These are phyloP conservation scores for Calonectria honghensis DNA, from an alignment of 2,329 filamentous ascomycete genomes.

Conservation along the genomic window DNA sequence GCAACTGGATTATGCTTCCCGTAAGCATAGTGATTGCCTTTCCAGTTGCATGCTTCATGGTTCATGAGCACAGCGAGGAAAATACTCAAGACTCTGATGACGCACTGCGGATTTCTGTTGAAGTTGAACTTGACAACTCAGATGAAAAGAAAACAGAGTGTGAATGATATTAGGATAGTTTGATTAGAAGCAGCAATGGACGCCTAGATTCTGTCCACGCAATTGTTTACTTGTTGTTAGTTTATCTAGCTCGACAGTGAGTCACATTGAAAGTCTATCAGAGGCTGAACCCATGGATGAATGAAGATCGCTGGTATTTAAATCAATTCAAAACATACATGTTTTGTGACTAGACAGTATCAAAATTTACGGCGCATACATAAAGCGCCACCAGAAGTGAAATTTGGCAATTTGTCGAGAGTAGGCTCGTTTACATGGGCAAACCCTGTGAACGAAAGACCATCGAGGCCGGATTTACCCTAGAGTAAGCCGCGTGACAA, in stretches of 20 bases:
- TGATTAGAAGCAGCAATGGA: background rate
- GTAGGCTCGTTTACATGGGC: background rate
- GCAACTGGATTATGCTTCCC: slow-evolving; percentile 5
- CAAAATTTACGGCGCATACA: background rate
- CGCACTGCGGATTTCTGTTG: background rate
- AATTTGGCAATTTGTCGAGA: background rate
- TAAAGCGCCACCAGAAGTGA: background rate
- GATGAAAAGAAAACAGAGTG: background rate
- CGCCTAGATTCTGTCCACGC: background rate
- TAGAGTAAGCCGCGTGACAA: background rate
- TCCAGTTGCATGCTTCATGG: slow-evolving; percentile 23
- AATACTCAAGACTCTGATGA: background rate
- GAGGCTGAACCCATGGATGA: too few relatives aligned
- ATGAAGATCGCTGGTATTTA: background rate
- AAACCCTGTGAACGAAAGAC: too few relatives aligned
- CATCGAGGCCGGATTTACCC: background rate
- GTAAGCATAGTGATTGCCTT: background rate
- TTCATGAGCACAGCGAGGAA: slow-evolving; percentile 17
- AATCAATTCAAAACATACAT: background rate
- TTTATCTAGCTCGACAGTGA: too few relatives aligned
- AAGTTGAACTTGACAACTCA: background rate
- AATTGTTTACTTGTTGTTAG: too few relatives aligned
- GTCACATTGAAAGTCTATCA: too few relatives aligned
- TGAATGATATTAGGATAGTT: background rate
- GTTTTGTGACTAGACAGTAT: background rate